Base-by-base conservation (phyloP, 257 asterid species). In the Solanum sejunctum region DNA sequence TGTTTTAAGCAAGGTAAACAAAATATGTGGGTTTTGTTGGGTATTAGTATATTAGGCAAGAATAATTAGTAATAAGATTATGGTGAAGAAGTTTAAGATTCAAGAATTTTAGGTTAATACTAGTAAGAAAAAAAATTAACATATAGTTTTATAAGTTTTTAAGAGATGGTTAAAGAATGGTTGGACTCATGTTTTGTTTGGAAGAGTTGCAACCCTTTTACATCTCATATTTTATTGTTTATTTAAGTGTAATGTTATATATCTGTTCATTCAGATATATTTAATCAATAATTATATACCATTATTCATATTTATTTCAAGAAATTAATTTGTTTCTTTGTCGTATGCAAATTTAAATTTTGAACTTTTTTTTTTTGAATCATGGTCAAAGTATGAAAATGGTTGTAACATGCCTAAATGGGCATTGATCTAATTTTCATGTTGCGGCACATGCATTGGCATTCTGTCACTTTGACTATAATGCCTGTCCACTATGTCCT, bases 161-260 rank as follows among this genome's bases (percentile, higher is more conserved):
- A 2, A 39, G 78, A 36, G 52, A 70, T 39, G 78, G 78, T 75
- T 86, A 28, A 83, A 54, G 70, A 80, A 67, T 88, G 55, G 88
- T 52, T 87, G 91, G 89, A 17, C 91, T 85, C 55, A 87, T 79
- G 86, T 90, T 91, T 91, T 90, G 93, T 91, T 89, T 84, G 87
- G 85, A 55, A 17, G 79, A 41, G 79, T 89, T 82, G 64, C 89
- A 69, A 28, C 89, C 43, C 43, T 54, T 61, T 87, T n/a, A 7
- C 41, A 9, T 8, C 16, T 52, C 28, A 26, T 52, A 78, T 78
- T 52, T 52, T 52, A 52, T 26, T 51, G 39, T 52, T 36, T 36
- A 36, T 36, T 36, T 26, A 16, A 66, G 83, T 52, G 83, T 78
- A 45, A 78, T 17, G 45, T 51, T 51, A 21, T 26, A 21, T 26